phyloP scores from a whole-genome alignment of 1,139 yeast species.

The Yamadazyma mexicana region DNA sequence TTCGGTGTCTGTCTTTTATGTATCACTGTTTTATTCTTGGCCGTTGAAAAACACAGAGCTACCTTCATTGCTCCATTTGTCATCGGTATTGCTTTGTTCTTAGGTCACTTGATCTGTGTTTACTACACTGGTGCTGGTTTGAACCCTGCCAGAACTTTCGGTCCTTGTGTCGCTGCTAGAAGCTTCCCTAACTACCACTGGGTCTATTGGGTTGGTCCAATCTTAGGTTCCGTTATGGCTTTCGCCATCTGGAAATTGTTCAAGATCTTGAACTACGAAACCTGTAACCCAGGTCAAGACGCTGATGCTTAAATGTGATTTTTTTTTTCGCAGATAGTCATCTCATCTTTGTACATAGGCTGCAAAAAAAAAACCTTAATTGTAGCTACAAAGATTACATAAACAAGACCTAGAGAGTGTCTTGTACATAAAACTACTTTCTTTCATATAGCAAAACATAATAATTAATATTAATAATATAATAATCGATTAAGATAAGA shows the following conservation, averaged over 20 bases:
- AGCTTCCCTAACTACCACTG: slow-evolving; percentile 83
- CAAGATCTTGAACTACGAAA: slow-evolving; percentile 67
- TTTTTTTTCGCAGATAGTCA: not conserved
- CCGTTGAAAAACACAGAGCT: slow-evolving; percentile 79
- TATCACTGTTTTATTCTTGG: slow-evolving; percentile 76
- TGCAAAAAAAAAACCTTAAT: too few species aligned
- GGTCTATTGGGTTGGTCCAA: slow-evolving; percentile 92
- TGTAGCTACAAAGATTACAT: too few species aligned
- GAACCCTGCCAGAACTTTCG: slow-evolving; percentile 88
- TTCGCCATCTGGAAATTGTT: slow-evolving; percentile 66
- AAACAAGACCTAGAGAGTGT: too few species aligned
- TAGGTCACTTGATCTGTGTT: slow-evolving; percentile 80
- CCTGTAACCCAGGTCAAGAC: slow-evolving; percentile 74
- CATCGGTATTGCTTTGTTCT: slow-evolving; percentile 79
- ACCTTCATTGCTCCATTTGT: slow-evolving; percentile 81
- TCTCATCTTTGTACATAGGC: not conserved
- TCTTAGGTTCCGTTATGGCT: slow-evolving; percentile 68
- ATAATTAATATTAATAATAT: not conserved
- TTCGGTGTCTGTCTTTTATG: slow-evolving; percentile 76
- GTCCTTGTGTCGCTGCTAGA: slow-evolving; percentile 73
- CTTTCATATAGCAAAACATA: not conserved
- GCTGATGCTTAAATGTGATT: slow-evolving; percentile 23
- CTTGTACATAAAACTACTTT: too few species aligned
- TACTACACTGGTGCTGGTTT: slow-evolving; percentile 90
- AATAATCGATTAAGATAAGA: not conserved